A percentile compares a stretch with the other conserved stretches of the same genome.
phyloP scores from a whole-genome alignment of 2,329 filamentous ascomycete species.

The Claviceps monticola region DNA sequence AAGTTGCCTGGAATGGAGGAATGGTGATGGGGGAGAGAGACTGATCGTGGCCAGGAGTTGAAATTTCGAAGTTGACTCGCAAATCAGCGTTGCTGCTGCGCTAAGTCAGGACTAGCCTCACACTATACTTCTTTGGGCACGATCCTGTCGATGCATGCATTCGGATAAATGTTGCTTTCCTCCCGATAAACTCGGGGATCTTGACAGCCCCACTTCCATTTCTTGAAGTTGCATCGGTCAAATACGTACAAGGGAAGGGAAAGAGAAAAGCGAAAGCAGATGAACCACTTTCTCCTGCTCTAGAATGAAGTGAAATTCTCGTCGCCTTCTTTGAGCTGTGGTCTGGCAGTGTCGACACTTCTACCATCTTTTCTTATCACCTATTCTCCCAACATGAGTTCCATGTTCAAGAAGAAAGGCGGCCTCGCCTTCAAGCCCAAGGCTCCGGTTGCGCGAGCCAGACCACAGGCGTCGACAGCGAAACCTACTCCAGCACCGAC shows the following conservation, averaged over 20 bases:
- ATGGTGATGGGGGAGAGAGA: constrained; percentile 17
- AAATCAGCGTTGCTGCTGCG: constrained; percentile 22
- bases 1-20: constrained; percentile 19
- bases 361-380: not conserved
- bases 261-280: not conserved
- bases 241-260: not conserved
- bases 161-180: constrained; percentile 21
- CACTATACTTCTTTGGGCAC: constrained; percentile 17
- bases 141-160: constrained; percentile 19
- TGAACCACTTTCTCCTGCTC: not conserved
- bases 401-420: constrained; percentile 54
- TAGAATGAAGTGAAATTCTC: not conserved
- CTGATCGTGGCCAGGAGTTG: constrained; percentile 24
- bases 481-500: constrained; percentile 2
- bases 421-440: constrained; percentile 57
- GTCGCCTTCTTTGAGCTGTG: not conserved
- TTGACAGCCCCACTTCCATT: constrained; percentile 3
- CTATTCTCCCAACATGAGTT: constrained; percentile 37
- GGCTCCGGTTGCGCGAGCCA: constrained; percentile 37
- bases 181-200: not conserved
- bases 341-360: not conserved
- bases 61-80: constrained; percentile 31
- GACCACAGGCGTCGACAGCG: constrained; percentile 4
- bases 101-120: constrained; percentile 21
- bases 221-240: not conserved